A percentile compares a stretch with the other conserved stretches of the same genome.
These are phyloP conservation scores for Tetracladium marchalianum DNA, from an alignment of 495 filamentous ascomycete genomes.

Conservation along the genomic window DNA sequence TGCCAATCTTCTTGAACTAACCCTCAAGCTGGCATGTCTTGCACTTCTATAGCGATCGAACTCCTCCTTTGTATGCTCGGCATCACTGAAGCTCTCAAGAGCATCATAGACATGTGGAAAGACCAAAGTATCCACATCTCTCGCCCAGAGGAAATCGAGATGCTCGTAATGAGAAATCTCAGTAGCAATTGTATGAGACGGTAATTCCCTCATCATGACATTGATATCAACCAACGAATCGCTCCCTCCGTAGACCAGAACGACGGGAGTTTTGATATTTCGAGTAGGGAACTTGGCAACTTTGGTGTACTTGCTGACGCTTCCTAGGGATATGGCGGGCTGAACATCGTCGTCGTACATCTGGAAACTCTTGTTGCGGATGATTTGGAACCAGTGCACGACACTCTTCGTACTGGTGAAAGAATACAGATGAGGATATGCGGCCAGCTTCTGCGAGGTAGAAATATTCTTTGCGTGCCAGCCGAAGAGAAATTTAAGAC, in stretches of 20 bases:
- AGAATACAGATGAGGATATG: slow-evolving; percentile 93
- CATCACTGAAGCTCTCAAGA: slow-evolving; percentile 52
- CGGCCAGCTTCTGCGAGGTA: slow-evolving; percentile 81
- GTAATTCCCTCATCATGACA: slow-evolving; percentile 82
- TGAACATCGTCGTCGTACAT: slow-evolving; percentile 96
- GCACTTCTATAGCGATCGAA: slow-evolving; percentile 26
- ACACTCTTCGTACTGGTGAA: slow-evolving; percentile 93
- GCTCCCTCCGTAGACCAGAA: slow-evolving; percentile 83
- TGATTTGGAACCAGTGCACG: slow-evolving; percentile 99
- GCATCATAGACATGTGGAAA: slow-evolving; percentile 87
- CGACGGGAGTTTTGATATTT: slow-evolving; percentile 94
- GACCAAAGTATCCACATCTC: slow-evolving; percentile 72
- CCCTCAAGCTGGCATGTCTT: slow-evolving; percentile 11
- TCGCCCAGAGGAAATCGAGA: slow-evolving; percentile 93
- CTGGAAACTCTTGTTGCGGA: slow-evolving; percentile 87
- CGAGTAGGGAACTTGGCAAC: slow-evolving; percentile 92
- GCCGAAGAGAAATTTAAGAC: slow-evolving; percentile 73
- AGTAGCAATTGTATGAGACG: slow-evolving; percentile 69
- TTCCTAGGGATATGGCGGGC: slow-evolving; percentile 28
- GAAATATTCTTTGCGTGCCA: slow-evolving; percentile 86
- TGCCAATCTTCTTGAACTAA: background rate
- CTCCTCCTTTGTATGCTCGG: slow-evolving; percentile 40
- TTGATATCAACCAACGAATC: slow-evolving; percentile 94
- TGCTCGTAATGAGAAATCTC: slow-evolving; percentile 89
- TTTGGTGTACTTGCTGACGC: slow-evolving; percentile 52